A percentile compares a stretch with the other conserved stretches of the same genome.
These are phyloP conservation scores for Solanum medicagineum DNA, from an alignment of 257 asterid genomes.

Conservation along the genomic window DNA sequence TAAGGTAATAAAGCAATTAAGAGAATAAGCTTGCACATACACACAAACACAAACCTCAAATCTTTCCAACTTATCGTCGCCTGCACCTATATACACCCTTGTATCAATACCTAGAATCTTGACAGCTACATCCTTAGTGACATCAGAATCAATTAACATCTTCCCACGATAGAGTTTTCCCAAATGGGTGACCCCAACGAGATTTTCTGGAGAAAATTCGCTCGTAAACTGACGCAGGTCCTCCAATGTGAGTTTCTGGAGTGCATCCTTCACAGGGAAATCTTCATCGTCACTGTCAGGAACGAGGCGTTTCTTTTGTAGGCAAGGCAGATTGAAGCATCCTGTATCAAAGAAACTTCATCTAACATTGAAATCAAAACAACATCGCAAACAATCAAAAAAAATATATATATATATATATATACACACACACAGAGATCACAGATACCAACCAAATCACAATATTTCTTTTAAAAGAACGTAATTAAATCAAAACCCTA, in stretches of 20 bases:
- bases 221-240: background rate
- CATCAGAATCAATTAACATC: background rate
- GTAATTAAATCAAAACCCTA: too few species aligned
- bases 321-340: too few species aligned
- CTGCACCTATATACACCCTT: background rate
- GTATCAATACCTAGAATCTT: background rate
- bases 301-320: too few species aligned
- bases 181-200: background rate
- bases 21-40: background rate
- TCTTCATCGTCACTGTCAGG: background rate
- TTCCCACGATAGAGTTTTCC: background rate
- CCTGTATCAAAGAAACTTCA: too few species aligned
- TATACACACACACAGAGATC: too few species aligned
- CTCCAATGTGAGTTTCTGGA: background rate
- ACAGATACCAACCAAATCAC: too few species aligned
- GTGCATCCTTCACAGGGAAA: background rate
- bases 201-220: background rate
- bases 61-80: background rate
- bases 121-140: background rate
- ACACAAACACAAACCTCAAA: background rate
- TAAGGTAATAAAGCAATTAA: background rate
- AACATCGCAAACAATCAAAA: too few species aligned
- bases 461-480: too few species aligned
- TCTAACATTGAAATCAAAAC: too few species aligned
- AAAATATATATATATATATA: too few species aligned